Base-by-base conservation (phyloP, 495 filamentous ascomycete species). In the Penicillium pulvis region DNA sequence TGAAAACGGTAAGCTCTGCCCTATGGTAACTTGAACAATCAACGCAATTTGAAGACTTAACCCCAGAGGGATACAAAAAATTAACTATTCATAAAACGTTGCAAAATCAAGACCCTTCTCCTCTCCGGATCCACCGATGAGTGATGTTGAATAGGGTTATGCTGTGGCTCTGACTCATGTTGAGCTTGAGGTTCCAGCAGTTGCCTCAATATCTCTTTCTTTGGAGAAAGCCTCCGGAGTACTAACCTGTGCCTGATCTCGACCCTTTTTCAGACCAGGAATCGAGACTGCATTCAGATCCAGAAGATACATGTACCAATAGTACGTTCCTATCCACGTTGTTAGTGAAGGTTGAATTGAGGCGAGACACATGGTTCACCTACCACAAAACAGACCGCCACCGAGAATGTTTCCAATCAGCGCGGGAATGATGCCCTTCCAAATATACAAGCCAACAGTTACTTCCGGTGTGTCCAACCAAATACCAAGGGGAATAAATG, bases 351-450 rank as follows among this genome's bases (percentile, higher is more conserved):
- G n/a, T 24, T 10, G 14, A 12, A 52, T 12, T 2, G 20, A 41
- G 4, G 8, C 39, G 2, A 4, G 10, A 39, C 14, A 12, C 1
- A 1, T 23, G 20, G 14, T 30, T 11, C 43, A 69, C 72, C 55
- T 62, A 57, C 76, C 79, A 52, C 70, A 77, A 61, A 85, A 84
- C 3, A 81, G 20, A 4, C 69, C 77, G 16, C 82, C 82, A 7
- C 83, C 84, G n/a, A 88, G 56, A 33, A 82, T 77, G 60, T 87
- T 88, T 4, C 84, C 84, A 19, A 87, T 54, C 19, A 79, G 46
- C 3, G 83, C 75, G 1, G 85, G 85, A 50, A 87, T 84, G 46
- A 86, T 81, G 20, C 78, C 80, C 62, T 88, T 86, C 83, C 83
- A 87, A 63, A 87, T 85, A 51, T 87, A 87, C 48, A 85, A 66